Evolutionary conservation across 176 grass and related monocot species (phyloP).

Genomic region (Triticum urartu): DNA sequence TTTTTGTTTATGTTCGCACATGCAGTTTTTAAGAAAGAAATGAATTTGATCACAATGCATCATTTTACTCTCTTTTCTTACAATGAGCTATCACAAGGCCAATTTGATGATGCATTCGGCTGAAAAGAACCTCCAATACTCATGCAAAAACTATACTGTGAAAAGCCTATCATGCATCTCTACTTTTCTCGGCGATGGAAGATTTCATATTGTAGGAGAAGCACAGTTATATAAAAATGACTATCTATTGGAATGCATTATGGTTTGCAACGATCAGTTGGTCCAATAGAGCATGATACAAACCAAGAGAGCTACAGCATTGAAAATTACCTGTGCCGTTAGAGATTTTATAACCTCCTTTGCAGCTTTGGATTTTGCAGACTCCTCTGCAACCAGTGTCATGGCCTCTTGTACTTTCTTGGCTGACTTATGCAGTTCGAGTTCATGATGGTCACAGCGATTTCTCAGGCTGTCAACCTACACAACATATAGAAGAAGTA

Average conservation of each 20-base stretch:
- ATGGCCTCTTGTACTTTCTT: constrained; percentile 81
- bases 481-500: neutral
- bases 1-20: neutral
- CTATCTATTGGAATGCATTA: neutral
- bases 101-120: neutral
- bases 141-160: neutral
- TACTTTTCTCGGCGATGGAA: neutral
- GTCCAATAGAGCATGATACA: neutral
- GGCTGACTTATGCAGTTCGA: constrained; percentile 69
- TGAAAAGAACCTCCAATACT: neutral
- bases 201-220: neutral
- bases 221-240: neutral
- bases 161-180: neutral
- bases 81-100: neutral
- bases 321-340: constrained; percentile 73
- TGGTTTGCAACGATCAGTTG: neutral
- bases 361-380: constrained; percentile 94
- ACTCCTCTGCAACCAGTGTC: constrained; percentile 79
- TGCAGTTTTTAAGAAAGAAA: neutral
- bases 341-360: constrained; percentile 99
- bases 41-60: neutral
- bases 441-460: constrained; percentile 73
- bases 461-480: constrained; percentile 91
- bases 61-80: neutral
- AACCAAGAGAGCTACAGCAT: constrained; percentile 12